Conservation (phyloP, 495 filamentous ascomycete species). For the Aspergillus affinis region DNA sequence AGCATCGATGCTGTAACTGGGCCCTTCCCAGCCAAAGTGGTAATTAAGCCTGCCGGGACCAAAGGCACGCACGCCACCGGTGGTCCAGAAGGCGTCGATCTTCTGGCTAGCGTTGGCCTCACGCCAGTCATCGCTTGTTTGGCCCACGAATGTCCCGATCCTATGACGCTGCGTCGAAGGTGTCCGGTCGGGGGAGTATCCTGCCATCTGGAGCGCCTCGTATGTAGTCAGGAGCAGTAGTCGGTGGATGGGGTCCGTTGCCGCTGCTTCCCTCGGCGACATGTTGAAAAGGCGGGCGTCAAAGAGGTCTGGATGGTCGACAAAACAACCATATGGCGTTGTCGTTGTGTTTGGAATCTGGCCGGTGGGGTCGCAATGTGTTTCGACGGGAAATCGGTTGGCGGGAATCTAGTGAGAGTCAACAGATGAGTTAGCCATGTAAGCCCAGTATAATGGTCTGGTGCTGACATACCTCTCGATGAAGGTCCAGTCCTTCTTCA, state of each 20-base stretch:
- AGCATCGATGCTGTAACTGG: conserved; percentile 72
- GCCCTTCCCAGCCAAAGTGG: conserved; percentile 71
- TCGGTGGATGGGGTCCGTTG: conserved; percentile 34
- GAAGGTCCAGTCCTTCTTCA: too few relatives aligned
- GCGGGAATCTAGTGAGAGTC: conserved; percentile 24
- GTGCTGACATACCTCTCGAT: too few relatives aligned
- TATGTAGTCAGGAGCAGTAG: conserved; percentile 35
- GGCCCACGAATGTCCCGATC: conserved; percentile 38
- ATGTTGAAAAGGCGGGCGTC: conserved; percentile 41
- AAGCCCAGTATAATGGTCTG: too few relatives aligned
- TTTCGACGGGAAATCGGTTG: conserved; percentile 44
- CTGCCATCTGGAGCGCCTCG: conserved; percentile 38
- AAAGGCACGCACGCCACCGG: conserved; percentile 32
- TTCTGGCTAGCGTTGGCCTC: conserved; percentile 28
- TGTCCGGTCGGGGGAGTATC: conserved; percentile 25
- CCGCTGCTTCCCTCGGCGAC: conserved; percentile 30
- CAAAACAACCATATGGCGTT: conserved; percentile 38
- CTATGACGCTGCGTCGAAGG: conserved; percentile 20
- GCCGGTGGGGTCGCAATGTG: conserved; percentile 44
- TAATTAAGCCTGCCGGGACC: conserved; percentile 52
- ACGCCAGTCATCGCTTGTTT: conserved; percentile 31
- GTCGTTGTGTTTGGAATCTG: conserved; percentile 32
- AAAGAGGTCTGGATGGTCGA: conserved; percentile 34
- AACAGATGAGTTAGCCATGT: too few relatives aligned
- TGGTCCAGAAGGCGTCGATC: conserved; percentile 25